Conservation (phyloP, 768 basidiomycete genomes). For the Pleurotus pulmonarius region DNA sequence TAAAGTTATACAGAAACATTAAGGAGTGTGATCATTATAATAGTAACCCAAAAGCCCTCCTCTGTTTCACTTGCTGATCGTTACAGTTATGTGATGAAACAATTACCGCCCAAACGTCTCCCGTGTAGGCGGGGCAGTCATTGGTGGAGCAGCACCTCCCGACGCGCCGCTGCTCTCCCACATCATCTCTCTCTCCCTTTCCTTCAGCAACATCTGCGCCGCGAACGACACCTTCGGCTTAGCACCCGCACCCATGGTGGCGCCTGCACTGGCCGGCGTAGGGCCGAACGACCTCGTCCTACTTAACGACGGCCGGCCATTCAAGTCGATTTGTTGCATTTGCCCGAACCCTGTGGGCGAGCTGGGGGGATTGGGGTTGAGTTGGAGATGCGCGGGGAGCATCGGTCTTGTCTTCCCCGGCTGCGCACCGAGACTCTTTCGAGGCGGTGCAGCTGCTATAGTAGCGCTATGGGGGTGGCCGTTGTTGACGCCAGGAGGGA, state of each 20-base stretch:
- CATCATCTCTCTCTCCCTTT: conserved; percentile 6
- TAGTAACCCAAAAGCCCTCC: too few relatives aligned
- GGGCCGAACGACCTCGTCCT: background rate
- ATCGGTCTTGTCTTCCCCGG: conserved; percentile 1
- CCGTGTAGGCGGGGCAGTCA: conserved; percentile 4
- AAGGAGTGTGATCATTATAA: too few relatives aligned
- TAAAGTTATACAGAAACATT: too few relatives aligned
- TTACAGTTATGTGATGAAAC: too few relatives aligned
- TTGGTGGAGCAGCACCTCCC: background rate
- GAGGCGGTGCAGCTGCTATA: background rate
- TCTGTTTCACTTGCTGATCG: too few relatives aligned
- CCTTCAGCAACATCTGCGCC: conserved; percentile 5
- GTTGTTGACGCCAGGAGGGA: background rate
- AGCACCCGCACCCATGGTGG: background rate
- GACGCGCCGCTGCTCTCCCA: background rate
- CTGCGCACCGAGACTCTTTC: conserved; percentile 1
- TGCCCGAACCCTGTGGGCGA: background rate
- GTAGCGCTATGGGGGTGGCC: background rate
- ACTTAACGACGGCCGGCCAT: background rate
- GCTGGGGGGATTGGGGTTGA: background rate
- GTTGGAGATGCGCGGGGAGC: conserved; percentile 1
- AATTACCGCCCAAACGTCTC: conserved; percentile 11
- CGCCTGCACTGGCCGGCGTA: background rate
- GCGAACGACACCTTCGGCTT: conserved; percentile 5
- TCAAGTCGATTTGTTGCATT: background rate